Evolutionary conservation across 2,329 filamentous ascomycete species (phyloP), one percentile per base, ranked within the genome.

Genomic region (Albophoma yamanashiensis): DNA sequence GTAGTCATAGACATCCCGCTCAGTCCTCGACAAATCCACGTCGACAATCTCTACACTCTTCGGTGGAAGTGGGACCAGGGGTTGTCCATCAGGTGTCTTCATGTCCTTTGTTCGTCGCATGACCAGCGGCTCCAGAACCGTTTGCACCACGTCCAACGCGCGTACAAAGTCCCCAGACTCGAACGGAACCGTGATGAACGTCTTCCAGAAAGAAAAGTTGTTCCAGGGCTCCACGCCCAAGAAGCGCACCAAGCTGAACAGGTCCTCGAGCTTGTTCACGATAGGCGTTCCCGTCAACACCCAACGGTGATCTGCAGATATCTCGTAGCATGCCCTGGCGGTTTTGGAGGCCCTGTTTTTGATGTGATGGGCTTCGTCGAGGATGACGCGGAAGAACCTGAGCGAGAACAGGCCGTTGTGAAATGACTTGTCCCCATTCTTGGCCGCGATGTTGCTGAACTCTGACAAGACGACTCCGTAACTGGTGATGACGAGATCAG

Each of bases 191-290:
- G 94, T 99, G 69, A 99, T 97, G 71, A 99, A 99, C 0, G 94
- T 97, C 71, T 92, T 92, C 94, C 94, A 99, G 75, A 96, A 99
- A 0, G 92, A 96, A 73, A 99, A 99, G 72, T 97, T 97, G 68
- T 89, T 94, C 94, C 94, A 99, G 0, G 94, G 94, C 71, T 97
- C 93, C 4, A 99, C 94, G 60, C 91, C 87, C 14, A 99, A 78
- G 74, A 97, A 99, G 3, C 91, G 86, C 15, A 97, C 91, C 43
- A 99, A 76, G 68, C 91, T 96, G 76, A 97, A 97, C 17, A 99
- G 77, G 73, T 97, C 94, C 71, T 97, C 93, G 0, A 99, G 80
- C 52, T 91, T 88, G 72, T 99, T 99, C 65, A 99, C 93, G 60
- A 99, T 97, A 0, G 94, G 94, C 0, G 94, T 99, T 22, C 94